Conservation (phyloP, 1,284 basidiomycete species). For the Sporisorium scitamineum region DNA sequence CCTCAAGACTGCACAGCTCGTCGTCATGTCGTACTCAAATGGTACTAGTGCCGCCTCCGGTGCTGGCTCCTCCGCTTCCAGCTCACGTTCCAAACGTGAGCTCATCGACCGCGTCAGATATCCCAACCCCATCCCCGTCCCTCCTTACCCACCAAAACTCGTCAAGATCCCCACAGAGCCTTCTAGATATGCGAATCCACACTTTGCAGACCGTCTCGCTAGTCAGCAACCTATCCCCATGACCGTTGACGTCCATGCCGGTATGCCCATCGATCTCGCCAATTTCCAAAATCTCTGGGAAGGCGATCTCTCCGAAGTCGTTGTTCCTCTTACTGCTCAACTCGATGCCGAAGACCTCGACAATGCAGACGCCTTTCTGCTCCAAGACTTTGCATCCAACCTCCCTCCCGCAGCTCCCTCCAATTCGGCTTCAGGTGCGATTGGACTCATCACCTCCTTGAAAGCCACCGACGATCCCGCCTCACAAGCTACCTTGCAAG, state of each 20-base stretch:
- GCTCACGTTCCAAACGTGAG: constrained; percentile 55
- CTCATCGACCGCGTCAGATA: constrained; percentile 67
- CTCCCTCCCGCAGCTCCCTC: constrained; percentile 32
- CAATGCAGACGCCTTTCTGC: constrained; percentile 63
- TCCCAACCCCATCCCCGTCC: constrained; percentile 68
- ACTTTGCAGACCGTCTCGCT: constrained; percentile 62
- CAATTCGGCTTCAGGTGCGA: constrained; percentile 31
- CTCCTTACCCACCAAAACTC: constrained; percentile 67
- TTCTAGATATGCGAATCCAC: constrained; percentile 61
- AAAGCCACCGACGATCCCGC: constrained; percentile 37
- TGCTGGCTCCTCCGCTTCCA: constrained; percentile 21
- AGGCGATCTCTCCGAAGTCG: constrained; percentile 46
- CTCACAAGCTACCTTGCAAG: constrained; percentile 30
- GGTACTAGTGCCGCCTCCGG: constrained; percentile 14
- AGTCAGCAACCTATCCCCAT: constrained; percentile 61
- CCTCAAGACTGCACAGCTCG: not conserved
- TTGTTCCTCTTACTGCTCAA: constrained; percentile 16
- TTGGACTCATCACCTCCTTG: constrained; percentile 40
- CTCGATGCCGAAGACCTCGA: constrained; percentile 51
- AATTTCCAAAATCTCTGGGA: constrained; percentile 64
- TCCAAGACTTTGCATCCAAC: constrained; percentile 55
- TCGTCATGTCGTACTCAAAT: constrained; percentile 46
- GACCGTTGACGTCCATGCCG: constrained; percentile 64
- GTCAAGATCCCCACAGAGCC: constrained; percentile 56
- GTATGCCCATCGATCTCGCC: constrained; percentile 66